Base-by-base conservation (phyloP, 192 early-diverging fungal species). In the Podila epigama region DNA sequence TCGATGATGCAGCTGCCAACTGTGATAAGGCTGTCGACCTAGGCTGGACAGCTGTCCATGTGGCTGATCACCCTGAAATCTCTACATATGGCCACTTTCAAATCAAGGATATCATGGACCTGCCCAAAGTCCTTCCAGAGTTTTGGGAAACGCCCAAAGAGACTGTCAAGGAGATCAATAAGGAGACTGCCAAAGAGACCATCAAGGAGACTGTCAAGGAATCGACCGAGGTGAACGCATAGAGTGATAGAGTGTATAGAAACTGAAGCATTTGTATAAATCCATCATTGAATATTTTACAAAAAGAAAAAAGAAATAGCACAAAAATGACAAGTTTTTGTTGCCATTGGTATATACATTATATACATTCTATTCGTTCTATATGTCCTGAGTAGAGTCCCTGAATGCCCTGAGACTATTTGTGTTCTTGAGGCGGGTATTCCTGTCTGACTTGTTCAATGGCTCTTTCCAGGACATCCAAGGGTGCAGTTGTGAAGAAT, bases 401-500 rank as follows among this genome's bases (percentile, higher is more conserved):
- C n/a, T n/a, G n/a, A n/a, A n/a, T n/a, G n/a, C n/a, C n/a, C n/a
- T n/a, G n/a, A n/a, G n/a, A n/a, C 9, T 41, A 3, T 41, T 41
- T 9, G 11, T 22, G 11, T 22, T 48, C 44, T 22, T 18, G n/a
- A 15, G 20, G 44, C 11, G 44, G 8, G 20, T 58, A 27, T 16
- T 67, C 60, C 16, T 58, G 60, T 29, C 68, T 54, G 16, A 75
- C 72, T 31, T 68, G 58, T 29, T 37, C 36, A 12, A 82, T 50
- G 2, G 67, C 70, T 18, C 75, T 36, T 56, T 51, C 29, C 4
- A 88, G 52, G 4, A 72, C 60, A 54, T 89, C 84, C 11, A 69
- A 22, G 7, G 94, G 92, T 5, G 95, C 93, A 18, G 88, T 88
- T 3, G 94, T 88, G 62, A 98, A 97, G 31, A 95, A 81, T 1